A percentile compares a stretch with the other conserved stretches of the same genome.
Evolutionary conservation across 108 stramenopile genomes (phyloP).

Genomic region (Epipyxis sp.): DNA sequence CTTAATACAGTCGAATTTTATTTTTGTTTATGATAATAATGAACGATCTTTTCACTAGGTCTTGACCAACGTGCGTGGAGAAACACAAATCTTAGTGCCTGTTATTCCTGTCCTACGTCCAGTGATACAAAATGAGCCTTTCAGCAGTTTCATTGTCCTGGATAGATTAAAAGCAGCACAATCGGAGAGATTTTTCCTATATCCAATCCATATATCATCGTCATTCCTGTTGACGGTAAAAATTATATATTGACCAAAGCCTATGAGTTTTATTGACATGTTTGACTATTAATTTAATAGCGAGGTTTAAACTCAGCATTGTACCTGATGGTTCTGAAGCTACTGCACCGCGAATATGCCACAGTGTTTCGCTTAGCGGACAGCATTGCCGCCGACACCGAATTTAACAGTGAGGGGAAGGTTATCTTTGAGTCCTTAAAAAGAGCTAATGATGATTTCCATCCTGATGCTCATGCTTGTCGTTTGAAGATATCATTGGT

Average conservation of each 20-base stretch:
- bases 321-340: constrained; percentile 44
- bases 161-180: background rate
- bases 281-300: too few relatives aligned
- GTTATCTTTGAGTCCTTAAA: constrained; percentile 30
- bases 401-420: constrained; percentile 26
- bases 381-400: constrained; percentile 35
- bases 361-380: constrained; percentile 40
- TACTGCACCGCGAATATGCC: constrained; percentile 40
- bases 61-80: constrained; percentile 38
- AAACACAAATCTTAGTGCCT: constrained; percentile 41
- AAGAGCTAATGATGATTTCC: constrained; percentile 36
- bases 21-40: too few relatives aligned
- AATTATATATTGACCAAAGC: too few relatives aligned
- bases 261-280: too few relatives aligned
- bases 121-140: constrained; percentile 34
- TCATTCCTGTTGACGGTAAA: constrained; percentile 33
- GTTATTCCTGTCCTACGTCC: constrained; percentile 32
- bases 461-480: constrained; percentile 48
- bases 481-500: constrained; percentile 45
- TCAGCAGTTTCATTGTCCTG: constrained; percentile 32
- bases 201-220: constrained; percentile 41
- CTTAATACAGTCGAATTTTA: too few relatives aligned
- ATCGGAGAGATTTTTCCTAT: constrained; percentile 39
- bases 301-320: constrained; percentile 35
- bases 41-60: too few relatives aligned